phyloP scores from a whole-genome alignment of 192 early-diverging fungal genomes.

The Mortierella claussenii region DNA sequence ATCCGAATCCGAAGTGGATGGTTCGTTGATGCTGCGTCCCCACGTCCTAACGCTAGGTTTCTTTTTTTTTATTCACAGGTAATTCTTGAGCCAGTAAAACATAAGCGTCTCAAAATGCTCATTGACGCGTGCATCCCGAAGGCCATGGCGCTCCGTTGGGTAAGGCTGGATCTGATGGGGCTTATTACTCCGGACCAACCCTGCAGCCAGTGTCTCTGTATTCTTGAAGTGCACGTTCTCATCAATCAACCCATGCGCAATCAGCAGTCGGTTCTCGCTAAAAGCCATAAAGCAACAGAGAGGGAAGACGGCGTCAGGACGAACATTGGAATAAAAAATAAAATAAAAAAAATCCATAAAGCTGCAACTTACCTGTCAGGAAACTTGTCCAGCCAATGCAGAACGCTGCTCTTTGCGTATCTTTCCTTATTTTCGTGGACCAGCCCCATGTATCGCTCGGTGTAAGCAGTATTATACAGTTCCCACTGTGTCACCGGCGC shows the following conservation, averaged over 20 bases:
- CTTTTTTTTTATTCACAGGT: slow-evolving; percentile 44
- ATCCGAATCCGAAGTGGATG: too few relatives aligned
- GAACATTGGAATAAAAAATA: too few relatives aligned
- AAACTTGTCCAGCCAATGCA: slow-evolving; percentile 62
- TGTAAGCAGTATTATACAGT: slow-evolving; percentile 78
- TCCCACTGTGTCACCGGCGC: slow-evolving; percentile 82
- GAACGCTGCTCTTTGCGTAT: slow-evolving; percentile 63
- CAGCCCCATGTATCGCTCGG: slow-evolving; percentile 77
- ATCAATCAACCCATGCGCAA: slow-evolving; percentile 80
- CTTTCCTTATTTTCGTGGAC: slow-evolving; percentile 56
- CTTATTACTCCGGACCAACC: slow-evolving; percentile 62
- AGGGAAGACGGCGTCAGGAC: neutral
- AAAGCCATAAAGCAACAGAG: neutral
- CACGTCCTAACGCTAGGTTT: too few relatives aligned
- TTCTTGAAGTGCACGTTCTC: slow-evolving; percentile 84
- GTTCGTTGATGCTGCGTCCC: too few relatives aligned
- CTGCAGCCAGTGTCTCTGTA: slow-evolving; percentile 64
- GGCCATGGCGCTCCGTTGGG: slow-evolving; percentile 79
- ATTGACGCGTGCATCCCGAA: slow-evolving; percentile 69
- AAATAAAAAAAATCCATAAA: too few relatives aligned
- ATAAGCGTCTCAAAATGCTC: slow-evolving; percentile 85
- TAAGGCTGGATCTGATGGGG: slow-evolving; percentile 75
- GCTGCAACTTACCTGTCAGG: slow-evolving; percentile 71
- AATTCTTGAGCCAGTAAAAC: slow-evolving; percentile 68
- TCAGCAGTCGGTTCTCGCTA: slow-evolving; percentile 68